Percentiles rank a stretch among this genome's conserved stretches.
Evolutionary conservation across 129 eudicot genomes (phyloP).

Genomic region (Smallanthus sonchifolius): DNA sequence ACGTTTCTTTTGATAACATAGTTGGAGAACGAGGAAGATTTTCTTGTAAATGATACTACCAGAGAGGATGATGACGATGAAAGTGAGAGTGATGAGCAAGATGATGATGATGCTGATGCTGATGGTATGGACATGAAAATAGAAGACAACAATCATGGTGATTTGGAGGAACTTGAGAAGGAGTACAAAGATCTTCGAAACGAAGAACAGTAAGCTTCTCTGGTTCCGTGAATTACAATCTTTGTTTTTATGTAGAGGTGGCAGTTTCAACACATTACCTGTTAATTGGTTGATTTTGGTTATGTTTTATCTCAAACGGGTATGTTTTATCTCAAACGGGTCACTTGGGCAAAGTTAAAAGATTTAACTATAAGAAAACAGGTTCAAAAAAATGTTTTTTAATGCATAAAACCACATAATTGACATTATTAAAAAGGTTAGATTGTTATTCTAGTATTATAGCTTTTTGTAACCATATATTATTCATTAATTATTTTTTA

Average conservation of each 20-base stretch:
- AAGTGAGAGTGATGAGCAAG: conserved; percentile 25
- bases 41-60: conserved; percentile 1
- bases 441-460: background rate
- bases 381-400: background rate
- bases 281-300: background rate
- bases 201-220: conserved; percentile 66
- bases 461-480: background rate
- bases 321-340: no score
- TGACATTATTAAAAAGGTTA: background rate
- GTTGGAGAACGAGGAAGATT: conserved; percentile 26
- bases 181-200: conserved; percentile 58
- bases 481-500: background rate
- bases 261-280: background rate
- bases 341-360: background rate
- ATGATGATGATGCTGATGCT: conserved; percentile 10
- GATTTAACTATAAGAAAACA: background rate
- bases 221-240: background rate
- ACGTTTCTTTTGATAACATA: background rate
- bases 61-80: conserved; percentile 28
- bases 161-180: conserved; percentile 86
- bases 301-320: background rate
- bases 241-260: background rate
- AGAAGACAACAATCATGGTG: conserved; percentile 43
- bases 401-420: background rate
- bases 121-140: conserved; percentile 16